phyloP scores from a whole-genome alignment of 176 grass and related monocot species.

The Phoenix dactylifera region DNA sequence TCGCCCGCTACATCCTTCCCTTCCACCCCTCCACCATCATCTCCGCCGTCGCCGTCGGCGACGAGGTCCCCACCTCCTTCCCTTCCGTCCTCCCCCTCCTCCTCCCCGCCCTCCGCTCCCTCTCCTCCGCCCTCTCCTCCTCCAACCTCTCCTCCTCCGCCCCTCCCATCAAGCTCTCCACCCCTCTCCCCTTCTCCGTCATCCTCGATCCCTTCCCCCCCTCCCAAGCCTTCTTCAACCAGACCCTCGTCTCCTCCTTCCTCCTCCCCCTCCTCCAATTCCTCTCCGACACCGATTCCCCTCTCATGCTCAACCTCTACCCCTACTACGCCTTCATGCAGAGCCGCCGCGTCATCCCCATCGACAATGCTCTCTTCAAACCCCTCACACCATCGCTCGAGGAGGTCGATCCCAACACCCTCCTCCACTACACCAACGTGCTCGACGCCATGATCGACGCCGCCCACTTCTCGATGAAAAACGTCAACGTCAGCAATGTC shows the following conservation, averaged over 20 bases:
- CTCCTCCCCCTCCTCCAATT: slow-evolving; percentile 59
- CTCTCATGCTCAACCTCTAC: slow-evolving; percentile 93
- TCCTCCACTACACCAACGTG: slow-evolving; percentile 95
- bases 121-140: slow-evolving; percentile 44
- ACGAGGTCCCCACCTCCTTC: slow-evolving; percentile 60
- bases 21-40: slow-evolving; percentile 41
- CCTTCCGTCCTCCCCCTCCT: slow-evolving; percentile 70
- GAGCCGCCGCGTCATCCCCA: slow-evolving; percentile 55
- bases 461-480: slow-evolving; percentile 51
- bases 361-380: slow-evolving; percentile 86
- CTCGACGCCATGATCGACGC: slow-evolving; percentile 96
- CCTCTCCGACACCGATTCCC: slow-evolving; percentile 64
- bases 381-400: slow-evolving; percentile 63
- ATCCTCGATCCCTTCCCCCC: slow-evolving; percentile 81
- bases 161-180: slow-evolving; percentile 40
- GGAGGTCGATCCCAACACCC: slow-evolving; percentile 91
- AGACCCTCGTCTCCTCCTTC: slow-evolving; percentile 46
- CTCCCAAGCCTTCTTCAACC: slow-evolving; percentile 94
- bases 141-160: slow-evolving; percentile 54
- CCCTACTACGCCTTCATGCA: slow-evolving; percentile 94
- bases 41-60: slow-evolving; percentile 67
- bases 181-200: slow-evolving; percentile 83
- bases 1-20: slow-evolving; percentile 51
- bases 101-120: slow-evolving; percentile 64
- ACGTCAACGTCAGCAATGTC: slow-evolving; percentile 45